phyloP scores from a whole-genome alignment of 2,329 filamentous ascomycete genomes.

The Microcyclosporella mali region DNA sequence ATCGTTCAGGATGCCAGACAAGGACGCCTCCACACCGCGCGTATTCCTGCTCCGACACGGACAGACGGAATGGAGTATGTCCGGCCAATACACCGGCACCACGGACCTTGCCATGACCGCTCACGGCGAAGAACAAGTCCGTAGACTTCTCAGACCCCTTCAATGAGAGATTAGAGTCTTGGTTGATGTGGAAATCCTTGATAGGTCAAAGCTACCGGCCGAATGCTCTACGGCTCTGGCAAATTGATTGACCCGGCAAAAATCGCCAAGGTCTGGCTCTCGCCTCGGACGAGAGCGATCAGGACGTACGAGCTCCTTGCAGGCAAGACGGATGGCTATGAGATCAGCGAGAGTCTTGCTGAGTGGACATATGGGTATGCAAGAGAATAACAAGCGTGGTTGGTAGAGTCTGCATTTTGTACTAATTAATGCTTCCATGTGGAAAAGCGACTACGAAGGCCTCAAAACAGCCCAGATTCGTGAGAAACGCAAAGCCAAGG shows the following conservation, averaged over 20 bases:
- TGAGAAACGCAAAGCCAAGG: slow-evolving; percentile 52
- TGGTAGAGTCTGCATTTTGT: background rate
- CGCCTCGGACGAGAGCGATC: slow-evolving; percentile 45
- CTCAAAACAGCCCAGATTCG: slow-evolving; percentile 66
- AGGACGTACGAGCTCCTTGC: slow-evolving; percentile 46
- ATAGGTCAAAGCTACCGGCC: slow-evolving; percentile 32
- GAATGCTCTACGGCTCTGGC: slow-evolving; percentile 44
- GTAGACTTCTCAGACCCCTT: too few species aligned
- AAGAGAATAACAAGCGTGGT: slow-evolving; percentile 28
- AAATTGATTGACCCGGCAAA: slow-evolving; percentile 48
- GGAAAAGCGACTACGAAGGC: slow-evolving; percentile 60
- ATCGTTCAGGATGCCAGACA: slow-evolving; percentile 27
- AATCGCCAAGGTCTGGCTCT: slow-evolving; percentile 45
- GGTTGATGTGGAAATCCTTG: too few species aligned
- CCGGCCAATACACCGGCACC: slow-evolving; percentile 69
- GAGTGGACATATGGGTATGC: slow-evolving; percentile 74
- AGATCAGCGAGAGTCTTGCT: slow-evolving; percentile 62
- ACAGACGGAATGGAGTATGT: slow-evolving; percentile 92
- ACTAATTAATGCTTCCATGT: background rate
- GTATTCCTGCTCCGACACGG: slow-evolving; percentile 83
- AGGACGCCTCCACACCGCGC: slow-evolving; percentile 52
- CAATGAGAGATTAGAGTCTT: too few species aligned
- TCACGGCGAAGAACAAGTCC: slow-evolving; percentile 64
- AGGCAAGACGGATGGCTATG: slow-evolving; percentile 27
- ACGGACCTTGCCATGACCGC: slow-evolving; percentile 82